Conservation (phyloP, 1,284 basidiomycete species). For the Omphalotus olearius region DNA sequence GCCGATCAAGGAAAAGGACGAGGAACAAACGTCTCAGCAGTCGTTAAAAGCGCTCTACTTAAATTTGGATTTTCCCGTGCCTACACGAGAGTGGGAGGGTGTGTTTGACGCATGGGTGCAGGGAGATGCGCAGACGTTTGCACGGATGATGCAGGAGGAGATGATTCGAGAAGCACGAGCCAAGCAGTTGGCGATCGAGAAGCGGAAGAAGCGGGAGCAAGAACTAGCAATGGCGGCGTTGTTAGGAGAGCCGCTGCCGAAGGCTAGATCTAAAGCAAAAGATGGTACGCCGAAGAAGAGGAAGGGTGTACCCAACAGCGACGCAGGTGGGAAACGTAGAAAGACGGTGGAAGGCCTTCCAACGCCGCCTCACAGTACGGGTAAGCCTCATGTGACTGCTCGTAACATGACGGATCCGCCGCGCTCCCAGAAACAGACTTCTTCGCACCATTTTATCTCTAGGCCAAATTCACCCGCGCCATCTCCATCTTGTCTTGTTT, state of each 20-base stretch:
- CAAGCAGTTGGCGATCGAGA: slow-evolving; percentile 48
- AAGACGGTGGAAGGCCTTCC: slow-evolving; percentile 5
- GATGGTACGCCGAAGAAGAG: slow-evolving; percentile 2
- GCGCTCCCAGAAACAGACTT: not conserved
- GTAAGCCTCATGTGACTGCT: not conserved
- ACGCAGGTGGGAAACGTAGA: not conserved
- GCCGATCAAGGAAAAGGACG: slow-evolving; percentile 29
- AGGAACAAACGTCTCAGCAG: slow-evolving; percentile 33
- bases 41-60: slow-evolving; percentile 77
- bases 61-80: slow-evolving; percentile 87
- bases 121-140: slow-evolving; percentile 84
- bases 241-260: not conserved
- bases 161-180: slow-evolving; percentile 46
- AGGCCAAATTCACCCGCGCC: not conserved
- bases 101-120: slow-evolving; percentile 91
- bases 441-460: not conserved
- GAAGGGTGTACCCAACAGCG: not conserved
- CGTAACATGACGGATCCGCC: no score
- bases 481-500: slow-evolving; percentile 1
- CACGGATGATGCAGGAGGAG: slow-evolving; percentile 51
- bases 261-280: slow-evolving; percentile 4
- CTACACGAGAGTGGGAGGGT: slow-evolving; percentile 83
- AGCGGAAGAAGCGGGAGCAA: slow-evolving; percentile 40
- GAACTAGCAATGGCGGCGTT: not conserved
- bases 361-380: not conserved